Evolutionary conservation across 2,329 filamentous ascomycete genomes (phyloP), one percentile per base, ranked within the genome.

Genomic region (Aspergillus pseudonomiae): DNA sequence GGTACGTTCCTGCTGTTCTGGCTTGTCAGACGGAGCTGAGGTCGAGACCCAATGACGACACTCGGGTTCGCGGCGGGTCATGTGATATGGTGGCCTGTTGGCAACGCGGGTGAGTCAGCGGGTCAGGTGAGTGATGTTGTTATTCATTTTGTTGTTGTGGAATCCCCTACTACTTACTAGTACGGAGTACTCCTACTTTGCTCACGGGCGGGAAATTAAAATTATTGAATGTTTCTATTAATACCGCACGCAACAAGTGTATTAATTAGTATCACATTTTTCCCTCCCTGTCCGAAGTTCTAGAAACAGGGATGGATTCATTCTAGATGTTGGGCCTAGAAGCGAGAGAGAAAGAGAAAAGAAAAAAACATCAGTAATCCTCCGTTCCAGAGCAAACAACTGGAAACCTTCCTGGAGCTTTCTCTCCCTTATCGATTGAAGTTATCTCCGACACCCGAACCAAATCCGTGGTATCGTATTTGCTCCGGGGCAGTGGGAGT

Each of bases 31-130:
- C 41, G 21, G 21, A 24, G 21, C 21, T 24, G 52, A 26, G 21
- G 24, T 52, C 55, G 19, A 52, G 54, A 26, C 43, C 43, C 36
- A 60, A 65, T 65, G 63, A 65, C 63, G 63, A 65, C 63, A 65
- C 58, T 21, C 56, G 41, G 28, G 26, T 11, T 21, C n/a, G 16
- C 41, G 3, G n/a, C 2, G 7, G 26, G 56, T 65, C 63, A 65
- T 63, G 63, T 65, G 63, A 65, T 56, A 45, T 32, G 16, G 14
- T 53, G 14, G 45, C 52, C 39, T 32, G 28, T 32, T 34, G 26
- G 32, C n/a, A 12, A n/a, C 19, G 6, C 1, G 10, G 28, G 26
- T 65, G 57, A 63, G 57, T 65, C 63, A 65, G 60, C 57, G 60
- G 54, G 39, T 62, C 61, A 59, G 61, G 56, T 62, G 60, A 62